Conservation (phyloP, 73 alveolate genomes). For the Strombidium stylifer region DNA sequence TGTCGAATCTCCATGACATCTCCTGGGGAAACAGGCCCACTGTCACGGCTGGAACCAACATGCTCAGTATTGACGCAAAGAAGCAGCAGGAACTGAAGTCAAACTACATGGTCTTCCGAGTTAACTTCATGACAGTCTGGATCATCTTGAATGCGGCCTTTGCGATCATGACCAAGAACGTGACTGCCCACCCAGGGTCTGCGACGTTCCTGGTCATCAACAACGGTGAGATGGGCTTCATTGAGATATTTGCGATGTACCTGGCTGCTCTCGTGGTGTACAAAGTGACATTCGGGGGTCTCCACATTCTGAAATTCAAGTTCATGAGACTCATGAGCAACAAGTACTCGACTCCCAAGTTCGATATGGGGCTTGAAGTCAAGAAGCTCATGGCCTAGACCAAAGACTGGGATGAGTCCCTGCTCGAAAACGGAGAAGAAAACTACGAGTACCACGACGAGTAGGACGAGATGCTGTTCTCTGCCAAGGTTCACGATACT, state of each 20-base stretch:
- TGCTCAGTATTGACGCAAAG: conserved; percentile 4
- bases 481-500: conserved; percentile 31
- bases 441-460: too few relatives aligned
- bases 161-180: too few relatives aligned
- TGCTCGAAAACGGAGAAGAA: too few relatives aligned
- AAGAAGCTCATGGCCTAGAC: neutral
- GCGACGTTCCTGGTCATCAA: neutral
- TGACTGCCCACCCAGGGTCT: neutral
- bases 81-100: conserved; percentile 12
- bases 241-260: conserved; percentile 20
- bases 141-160: conserved; percentile 15
- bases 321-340: conserved; percentile 2
- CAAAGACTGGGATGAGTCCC: too few relatives aligned
- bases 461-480: conserved; percentile 4
- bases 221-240: conserved; percentile 8
- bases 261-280: conserved; percentile 23
- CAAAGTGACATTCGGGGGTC: conserved; percentile 13
- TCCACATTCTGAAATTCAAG: conserved; percentile 22
- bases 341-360: conserved; percentile 3
- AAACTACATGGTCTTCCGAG: conserved; percentile 42
- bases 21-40: conserved; percentile 81
- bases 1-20: conserved; percentile 65
- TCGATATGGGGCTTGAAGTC: conserved; percentile 8
- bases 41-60: conserved; percentile 10
- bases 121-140: conserved; percentile 44